Percentiles rank a stretch among this genome's conserved stretches.
Conservation (phyloP, 441 rosid species). For the Populus tomentosa region DNA sequence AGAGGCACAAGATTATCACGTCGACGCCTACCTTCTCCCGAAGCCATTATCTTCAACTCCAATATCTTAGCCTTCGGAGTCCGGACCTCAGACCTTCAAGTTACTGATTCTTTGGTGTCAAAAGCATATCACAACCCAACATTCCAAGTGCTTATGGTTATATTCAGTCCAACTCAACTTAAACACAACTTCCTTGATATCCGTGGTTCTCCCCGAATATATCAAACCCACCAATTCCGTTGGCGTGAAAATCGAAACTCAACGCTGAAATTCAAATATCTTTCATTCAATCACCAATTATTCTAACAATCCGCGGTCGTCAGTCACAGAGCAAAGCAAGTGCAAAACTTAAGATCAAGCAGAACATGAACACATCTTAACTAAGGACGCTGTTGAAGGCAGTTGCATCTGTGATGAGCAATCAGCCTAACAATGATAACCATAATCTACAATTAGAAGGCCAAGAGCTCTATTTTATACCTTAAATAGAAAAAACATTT, state of each 20-base stretch:
- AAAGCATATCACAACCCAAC: slow-evolving; percentile 20
- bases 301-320: slow-evolving; percentile 34
- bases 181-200: not conserved
- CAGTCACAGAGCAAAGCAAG: slow-evolving; percentile 4
- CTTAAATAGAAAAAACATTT: not conserved
- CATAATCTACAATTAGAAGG: not conserved
- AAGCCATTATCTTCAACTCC: slow-evolving; percentile 40
- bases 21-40: slow-evolving; percentile 52
- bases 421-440: not conserved
- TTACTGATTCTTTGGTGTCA: slow-evolving; percentile 19
- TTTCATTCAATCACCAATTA: slow-evolving; percentile 10
- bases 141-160: not conserved
- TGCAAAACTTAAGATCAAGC: slow-evolving; percentile 16
- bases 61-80: slow-evolving; percentile 4
- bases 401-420: not conserved
- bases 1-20: slow-evolving; percentile 74
- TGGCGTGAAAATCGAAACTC: not conserved
- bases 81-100: slow-evolving; percentile 12
- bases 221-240: not conserved
- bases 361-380: slow-evolving; percentile 4
- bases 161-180: not conserved
- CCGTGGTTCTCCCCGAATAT: not conserved
- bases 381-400: not conserved
- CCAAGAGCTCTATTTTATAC: not conserved
- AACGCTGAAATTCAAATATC: slow-evolving; percentile 7